phyloP scores from a whole-genome alignment of 2,329 filamentous ascomycete genomes.

The Aspergillus oerlinghausenensis region DNA sequence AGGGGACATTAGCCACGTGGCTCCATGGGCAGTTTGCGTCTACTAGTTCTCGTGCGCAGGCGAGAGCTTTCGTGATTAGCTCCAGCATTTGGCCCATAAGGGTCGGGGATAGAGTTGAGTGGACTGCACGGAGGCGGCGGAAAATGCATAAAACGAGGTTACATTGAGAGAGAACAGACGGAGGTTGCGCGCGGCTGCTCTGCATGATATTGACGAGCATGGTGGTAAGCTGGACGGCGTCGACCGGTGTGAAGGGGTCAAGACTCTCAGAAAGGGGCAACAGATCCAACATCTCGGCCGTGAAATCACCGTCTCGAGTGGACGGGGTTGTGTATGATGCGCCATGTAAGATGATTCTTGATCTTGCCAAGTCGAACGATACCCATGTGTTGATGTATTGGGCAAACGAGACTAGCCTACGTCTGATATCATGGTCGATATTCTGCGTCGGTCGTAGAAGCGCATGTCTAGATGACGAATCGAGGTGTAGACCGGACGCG shows the following conservation, averaged over 20 bases:
- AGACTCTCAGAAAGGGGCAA: constrained; percentile 49
- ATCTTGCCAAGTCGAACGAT: constrained; percentile 54
- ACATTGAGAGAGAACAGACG: constrained; percentile 46
- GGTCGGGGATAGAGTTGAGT: constrained; percentile 38
- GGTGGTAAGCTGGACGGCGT: constrained; percentile 38
- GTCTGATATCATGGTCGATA: constrained; percentile 30
- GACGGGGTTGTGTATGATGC: constrained; percentile 37
- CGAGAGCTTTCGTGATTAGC: constrained; percentile 41
- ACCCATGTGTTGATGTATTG: constrained; percentile 55
- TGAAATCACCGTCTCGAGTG: constrained; percentile 37
- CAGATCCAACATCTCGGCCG: constrained; percentile 47
- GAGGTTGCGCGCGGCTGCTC: constrained; percentile 34
- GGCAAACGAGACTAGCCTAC: constrained; percentile 45
- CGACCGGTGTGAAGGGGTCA: constrained; percentile 44
- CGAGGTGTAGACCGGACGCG: constrained; percentile 38
- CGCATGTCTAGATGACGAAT: constrained; percentile 4
- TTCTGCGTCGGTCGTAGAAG: neutral
- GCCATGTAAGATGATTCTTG: constrained; percentile 46
- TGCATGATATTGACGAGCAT: constrained; percentile 39
- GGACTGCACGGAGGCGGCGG: constrained; percentile 48
- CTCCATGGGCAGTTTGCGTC: constrained; percentile 49
- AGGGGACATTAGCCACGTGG: constrained; percentile 55
- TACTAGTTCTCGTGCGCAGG: constrained; percentile 44
- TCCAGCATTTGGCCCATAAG: constrained; percentile 45
- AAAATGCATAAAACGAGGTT: constrained; percentile 53